Evolutionary conservation across 1,284 basidiomycete species (phyloP), one percentile per base, ranked within the genome.

Genomic region (Sporisorium exsertum): DNA sequence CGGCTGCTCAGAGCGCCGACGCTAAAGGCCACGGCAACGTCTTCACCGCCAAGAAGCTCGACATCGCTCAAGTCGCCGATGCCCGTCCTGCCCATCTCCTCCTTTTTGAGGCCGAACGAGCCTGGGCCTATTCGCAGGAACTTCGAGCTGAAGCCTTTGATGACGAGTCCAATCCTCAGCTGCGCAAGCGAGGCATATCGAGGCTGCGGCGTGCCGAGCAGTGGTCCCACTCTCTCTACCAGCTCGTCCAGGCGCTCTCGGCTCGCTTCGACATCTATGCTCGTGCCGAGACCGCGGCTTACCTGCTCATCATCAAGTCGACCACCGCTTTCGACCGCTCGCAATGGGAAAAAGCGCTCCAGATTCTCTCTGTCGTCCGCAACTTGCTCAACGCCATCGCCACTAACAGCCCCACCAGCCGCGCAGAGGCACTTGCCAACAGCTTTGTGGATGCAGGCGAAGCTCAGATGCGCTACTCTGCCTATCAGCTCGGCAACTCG

Each of bases 41-140:
- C 53, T 97, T 94, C 88, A 95, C 79, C 20, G 62, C 62, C 32
- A 79, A 81, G 60, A 71, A 57, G 24, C 78, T 84, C 66, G 63
- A 67, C 26, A 53, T 82, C 27, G 63, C 60, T 20, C 63, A 78
- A 10, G 81, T 83, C 26, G 45, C 63, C 42, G 71, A 81, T 42
- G 79, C 65, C 16, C 64, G 81, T 58, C 51, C 55, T 37, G 64
- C 71, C 56, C 62, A 95, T 78, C 88, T 97, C 2, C 87, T 95
- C 45, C 89, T 97, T 12, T 92, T 95, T 81, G 93, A 95, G 84
- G 90, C 94, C 7, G 95, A 97, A 86, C 90, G 95, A 53, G 92
- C 94, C n/a, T 94, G 94, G 90, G 91, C 93, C 0, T 91, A 93
- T 86, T 91, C 94, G 10, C 93, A 95, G 86, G 93, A 94, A 75